Conservation (phyloP, 1,139 yeast genomes). For the Kurtzmaniella natalensis region DNA sequence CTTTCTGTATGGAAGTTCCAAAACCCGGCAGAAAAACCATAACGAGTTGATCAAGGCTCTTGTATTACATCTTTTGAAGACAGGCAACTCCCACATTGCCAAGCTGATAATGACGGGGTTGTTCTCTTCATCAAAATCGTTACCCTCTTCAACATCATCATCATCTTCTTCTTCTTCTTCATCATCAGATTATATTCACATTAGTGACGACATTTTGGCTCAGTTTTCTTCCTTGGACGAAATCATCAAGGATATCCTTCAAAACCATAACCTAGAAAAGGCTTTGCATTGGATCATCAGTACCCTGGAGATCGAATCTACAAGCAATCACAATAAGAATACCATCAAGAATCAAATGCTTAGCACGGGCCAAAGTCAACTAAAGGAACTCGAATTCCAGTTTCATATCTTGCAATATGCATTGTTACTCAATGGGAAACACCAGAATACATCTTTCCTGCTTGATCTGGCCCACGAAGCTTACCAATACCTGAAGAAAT, state of each 20-base stretch:
- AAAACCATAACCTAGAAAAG: constrained; percentile 28
- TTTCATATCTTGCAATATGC: constrained; percentile 59
- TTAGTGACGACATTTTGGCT: constrained; percentile 22
- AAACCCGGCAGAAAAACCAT: constrained; percentile 20
- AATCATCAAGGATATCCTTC: constrained; percentile 34
- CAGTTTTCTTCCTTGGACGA: constrained; percentile 29
- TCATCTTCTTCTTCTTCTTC: too few relatives aligned
- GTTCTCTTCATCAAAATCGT: constrained; percentile 16
- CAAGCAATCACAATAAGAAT: not conserved
- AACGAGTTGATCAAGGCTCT: constrained; percentile 38
- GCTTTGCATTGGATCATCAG: constrained; percentile 37
- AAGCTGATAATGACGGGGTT: constrained; percentile 29
- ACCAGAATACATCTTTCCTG: constrained; percentile 11
- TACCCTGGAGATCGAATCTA: constrained; percentile 12
- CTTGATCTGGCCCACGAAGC: constrained; percentile 39
- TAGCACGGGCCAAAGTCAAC: not conserved
- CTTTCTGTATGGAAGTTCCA: constrained; percentile 19
- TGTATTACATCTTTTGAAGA: constrained; percentile 37
- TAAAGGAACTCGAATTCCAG: constrained; percentile 43
- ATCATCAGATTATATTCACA: constrained; percentile 12
- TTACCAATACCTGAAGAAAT: constrained; percentile 49
- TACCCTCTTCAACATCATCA: constrained; percentile 4
- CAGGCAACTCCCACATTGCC: constrained; percentile 39
- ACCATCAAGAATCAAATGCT: constrained; percentile 1
- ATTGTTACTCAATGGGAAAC: constrained; percentile 31